Percentiles rank a stretch among this genome's conserved stretches.
Conservation (phyloP, 1,139 yeast genomes). For the Hanseniaspora sp. region DNA sequence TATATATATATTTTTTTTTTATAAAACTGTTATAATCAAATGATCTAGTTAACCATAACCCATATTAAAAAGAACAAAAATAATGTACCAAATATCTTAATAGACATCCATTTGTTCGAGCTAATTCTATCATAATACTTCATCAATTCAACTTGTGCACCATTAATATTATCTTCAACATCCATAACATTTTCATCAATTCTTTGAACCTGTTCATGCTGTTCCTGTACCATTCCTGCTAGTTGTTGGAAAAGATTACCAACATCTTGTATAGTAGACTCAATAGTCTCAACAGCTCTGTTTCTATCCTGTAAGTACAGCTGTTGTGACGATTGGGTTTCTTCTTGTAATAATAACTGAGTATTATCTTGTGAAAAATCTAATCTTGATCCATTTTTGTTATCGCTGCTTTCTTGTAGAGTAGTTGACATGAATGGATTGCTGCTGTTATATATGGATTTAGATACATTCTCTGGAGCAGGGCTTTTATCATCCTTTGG, state of each 20-base stretch:
- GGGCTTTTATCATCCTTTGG: constrained; percentile 9
- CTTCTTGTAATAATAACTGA: constrained; percentile 63
- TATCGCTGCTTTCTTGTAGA: constrained; percentile 28
- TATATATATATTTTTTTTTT: background rate
- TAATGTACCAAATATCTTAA: constrained; percentile 79
- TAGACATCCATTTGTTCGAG: constrained; percentile 83
- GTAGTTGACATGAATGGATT: constrained; percentile 30
- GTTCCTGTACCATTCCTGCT: constrained; percentile 96
- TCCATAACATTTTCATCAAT: constrained; percentile 94
- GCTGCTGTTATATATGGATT: constrained; percentile 26
- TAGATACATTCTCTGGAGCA: constrained; percentile 12
- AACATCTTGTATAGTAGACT: constrained; percentile 88
- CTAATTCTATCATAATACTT: constrained; percentile 83
- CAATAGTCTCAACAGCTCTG: constrained; percentile 89
- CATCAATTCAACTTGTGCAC: constrained; percentile 88
- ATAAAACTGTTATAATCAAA: background rate
- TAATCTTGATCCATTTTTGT: constrained; percentile 51
- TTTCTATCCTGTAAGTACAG: constrained; percentile 74
- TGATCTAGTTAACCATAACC: constrained; percentile 57
- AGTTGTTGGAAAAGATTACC: constrained; percentile 90
- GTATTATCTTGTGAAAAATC: constrained; percentile 38
- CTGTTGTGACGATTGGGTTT: constrained; percentile 39
- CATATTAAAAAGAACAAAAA: constrained; percentile 65
- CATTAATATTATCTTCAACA: constrained; percentile 72
- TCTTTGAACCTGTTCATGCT: constrained; percentile 89